Evolutionary conservation across 768 basidiomycete genomes (phyloP), one percentile per base, ranked within the genome.

Genomic region (Leccinum boreale): DNA sequence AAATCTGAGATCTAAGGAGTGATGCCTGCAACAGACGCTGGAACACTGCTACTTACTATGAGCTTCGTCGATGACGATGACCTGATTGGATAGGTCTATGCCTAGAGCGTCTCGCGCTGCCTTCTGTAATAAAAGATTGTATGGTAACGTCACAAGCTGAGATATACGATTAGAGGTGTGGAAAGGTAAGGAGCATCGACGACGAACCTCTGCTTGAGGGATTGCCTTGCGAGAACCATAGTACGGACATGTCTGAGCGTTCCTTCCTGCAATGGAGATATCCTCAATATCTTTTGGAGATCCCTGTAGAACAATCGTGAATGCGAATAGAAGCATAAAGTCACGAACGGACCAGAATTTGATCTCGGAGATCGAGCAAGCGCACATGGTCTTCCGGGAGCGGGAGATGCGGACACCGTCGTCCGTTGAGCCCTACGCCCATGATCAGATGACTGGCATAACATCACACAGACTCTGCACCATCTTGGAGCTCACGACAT

Each of bases 201-300:
- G 33, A 56, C 78, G 45, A 59, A 93, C 92, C 80, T 98, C 90
- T 31, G 96, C 93, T 68, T 93, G 91, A 36, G 88, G 85, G 53
- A 98, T 93, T 14, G 94, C 94, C 54, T 82, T 77, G 45, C 97
- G 78, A 8, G 93, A 89, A 3, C 90, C 93, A 70, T 98, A 99
- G 73, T 98, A 99, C 0, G 96, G 92, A 69, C 96, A 99, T 9
- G 84, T 86, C 48, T 85, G 77, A 1, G 82, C 73, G 50, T 84
- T 76, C 52, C 83, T 80, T 2, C 97, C 97, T 2, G 85, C 75
- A 8, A 70, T 71, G 7, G 91, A 90, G 15, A 98, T 81, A 62
- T 98, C 95, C 70, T 98, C 96, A 5, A 99, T 97, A 62, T 97
- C 96, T 69, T 92, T 92, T 0, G 94, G 91, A 2, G 82, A 79